Percentiles rank a stretch among this genome's conserved stretches.
Evolutionary conservation across 495 filamentous ascomycete genomes (phyloP).

Genomic region (Corynascus novoguineensis): DNA sequence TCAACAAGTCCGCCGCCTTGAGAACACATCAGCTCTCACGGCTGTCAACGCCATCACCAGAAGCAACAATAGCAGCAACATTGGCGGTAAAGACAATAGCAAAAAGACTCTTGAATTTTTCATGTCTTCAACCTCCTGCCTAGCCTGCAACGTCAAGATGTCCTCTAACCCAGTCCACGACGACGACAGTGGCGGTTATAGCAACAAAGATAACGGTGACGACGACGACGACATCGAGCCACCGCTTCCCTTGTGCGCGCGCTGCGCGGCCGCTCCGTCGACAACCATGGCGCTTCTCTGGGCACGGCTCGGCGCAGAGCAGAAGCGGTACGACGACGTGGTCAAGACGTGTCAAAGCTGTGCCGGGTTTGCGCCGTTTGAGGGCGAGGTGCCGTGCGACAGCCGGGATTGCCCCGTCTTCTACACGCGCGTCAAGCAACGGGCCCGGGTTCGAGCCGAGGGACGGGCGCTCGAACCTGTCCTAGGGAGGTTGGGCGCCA

Average conservation of each 20-base stretch:
- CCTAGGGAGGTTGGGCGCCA: constrained; percentile 37
- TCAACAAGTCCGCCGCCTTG: constrained; percentile 61
- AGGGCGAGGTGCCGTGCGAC: constrained; percentile 69
- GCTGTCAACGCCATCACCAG: not conserved
- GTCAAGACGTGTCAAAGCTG: constrained; percentile 77
- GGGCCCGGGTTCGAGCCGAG: constrained; percentile 53
- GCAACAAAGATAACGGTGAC: too few relatives aligned
- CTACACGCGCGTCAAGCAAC: constrained; percentile 74
- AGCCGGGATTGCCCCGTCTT: constrained; percentile 91
- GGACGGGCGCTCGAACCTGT: constrained; percentile 52
- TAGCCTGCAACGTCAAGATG: constrained; percentile 68
- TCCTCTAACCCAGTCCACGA: not conserved
- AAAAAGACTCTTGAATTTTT: constrained; percentile 78
- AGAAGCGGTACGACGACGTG: constrained; percentile 62
- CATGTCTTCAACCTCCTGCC: constrained; percentile 70
- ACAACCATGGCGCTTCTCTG: constrained; percentile 58
- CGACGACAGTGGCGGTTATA: too few relatives aligned
- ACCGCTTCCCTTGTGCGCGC: constrained; percentile 49
- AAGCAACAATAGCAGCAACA: not conserved
- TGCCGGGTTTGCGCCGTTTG: constrained; percentile 59
- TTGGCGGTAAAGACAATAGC: not conserved
- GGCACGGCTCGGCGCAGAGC: constrained; percentile 52
- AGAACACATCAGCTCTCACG: constrained; percentile 29
- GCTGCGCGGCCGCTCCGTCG: constrained; percentile 54
- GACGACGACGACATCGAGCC: not conserved